Conservation (phyloP, 257 asterid genomes). For the Nicotiana benthamiana region DNA sequence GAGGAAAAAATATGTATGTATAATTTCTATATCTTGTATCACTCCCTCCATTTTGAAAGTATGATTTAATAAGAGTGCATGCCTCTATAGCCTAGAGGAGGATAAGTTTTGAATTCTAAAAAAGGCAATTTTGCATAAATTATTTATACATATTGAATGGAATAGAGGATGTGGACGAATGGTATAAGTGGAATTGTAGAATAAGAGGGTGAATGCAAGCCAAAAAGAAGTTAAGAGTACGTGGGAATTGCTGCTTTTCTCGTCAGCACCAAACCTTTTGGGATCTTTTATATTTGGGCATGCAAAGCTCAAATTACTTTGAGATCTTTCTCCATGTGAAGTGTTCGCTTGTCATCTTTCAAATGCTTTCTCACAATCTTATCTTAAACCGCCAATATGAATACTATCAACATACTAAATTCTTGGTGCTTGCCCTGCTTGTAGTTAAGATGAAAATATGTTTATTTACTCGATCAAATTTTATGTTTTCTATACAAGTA, state of each 20-base stretch:
- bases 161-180: too few relatives aligned
- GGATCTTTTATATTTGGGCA: neutral
- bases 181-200: too few relatives aligned
- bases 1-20: too few relatives aligned
- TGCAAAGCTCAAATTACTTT: neutral
- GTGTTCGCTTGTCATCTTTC: conserved; percentile 1
- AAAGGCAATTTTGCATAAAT: too few relatives aligned
- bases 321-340: conserved; percentile 5
- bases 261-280: neutral
- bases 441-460: too few relatives aligned
- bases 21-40: too few relatives aligned
- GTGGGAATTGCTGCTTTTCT: neutral
- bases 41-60: neutral
- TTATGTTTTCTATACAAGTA: neutral
- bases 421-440: too few relatives aligned
- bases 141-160: too few relatives aligned
- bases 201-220: neutral
- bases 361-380: neutral
- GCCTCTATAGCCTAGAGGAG: neutral
- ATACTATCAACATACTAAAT: too few relatives aligned
- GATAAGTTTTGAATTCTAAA: too few relatives aligned
- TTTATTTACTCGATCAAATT: too few relatives aligned
- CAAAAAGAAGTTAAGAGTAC: conserved; percentile 1
- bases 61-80: neutral
- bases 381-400: neutral